These are phyloP conservation scores for Penicillium verrucosum DNA, from an alignment of 2,329 filamentous ascomycete genomes.

Conservation along the genomic window DNA sequence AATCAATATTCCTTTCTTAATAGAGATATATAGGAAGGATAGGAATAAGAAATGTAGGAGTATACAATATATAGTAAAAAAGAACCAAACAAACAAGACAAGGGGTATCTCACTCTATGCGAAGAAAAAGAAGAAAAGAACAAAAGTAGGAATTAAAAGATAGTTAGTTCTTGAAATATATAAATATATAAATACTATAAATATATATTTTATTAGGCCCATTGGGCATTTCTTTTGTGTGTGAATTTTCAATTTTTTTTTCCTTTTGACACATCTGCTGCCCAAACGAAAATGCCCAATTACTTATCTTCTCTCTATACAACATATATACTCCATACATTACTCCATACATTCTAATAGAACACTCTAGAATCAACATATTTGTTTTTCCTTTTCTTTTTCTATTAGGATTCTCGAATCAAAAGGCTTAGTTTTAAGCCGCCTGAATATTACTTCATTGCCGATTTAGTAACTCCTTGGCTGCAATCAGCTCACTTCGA, in stretches of 20 bases:
- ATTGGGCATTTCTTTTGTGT: constrained; percentile 8
- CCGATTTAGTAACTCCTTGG: constrained; percentile 40
- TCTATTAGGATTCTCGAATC: constrained; percentile 4
- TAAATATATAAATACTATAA: neutral
- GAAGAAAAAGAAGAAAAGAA: neutral
- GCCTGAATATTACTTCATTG: constrained; percentile 2
- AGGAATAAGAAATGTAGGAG: neutral
- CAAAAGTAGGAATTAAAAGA: neutral
- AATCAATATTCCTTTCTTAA: neutral
- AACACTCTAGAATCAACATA: neutral
- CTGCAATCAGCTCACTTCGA: constrained; percentile 42
- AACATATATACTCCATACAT: neutral
- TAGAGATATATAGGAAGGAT: neutral
- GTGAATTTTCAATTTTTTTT: neutral
- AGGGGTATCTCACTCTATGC: neutral
- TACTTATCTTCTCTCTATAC: neutral
- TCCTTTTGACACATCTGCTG: neutral
- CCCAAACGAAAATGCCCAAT: constrained; percentile 11
- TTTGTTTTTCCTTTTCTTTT: neutral
- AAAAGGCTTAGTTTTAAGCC: neutral
- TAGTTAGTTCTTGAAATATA: neutral
- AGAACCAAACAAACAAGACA: neutral
- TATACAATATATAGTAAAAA: neutral
- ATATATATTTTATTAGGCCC: neutral
- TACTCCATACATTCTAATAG: neutral